phyloP scores from a whole-genome alignment of 176 grass and related monocot genomes.

The Aegilops longissima region DNA sequence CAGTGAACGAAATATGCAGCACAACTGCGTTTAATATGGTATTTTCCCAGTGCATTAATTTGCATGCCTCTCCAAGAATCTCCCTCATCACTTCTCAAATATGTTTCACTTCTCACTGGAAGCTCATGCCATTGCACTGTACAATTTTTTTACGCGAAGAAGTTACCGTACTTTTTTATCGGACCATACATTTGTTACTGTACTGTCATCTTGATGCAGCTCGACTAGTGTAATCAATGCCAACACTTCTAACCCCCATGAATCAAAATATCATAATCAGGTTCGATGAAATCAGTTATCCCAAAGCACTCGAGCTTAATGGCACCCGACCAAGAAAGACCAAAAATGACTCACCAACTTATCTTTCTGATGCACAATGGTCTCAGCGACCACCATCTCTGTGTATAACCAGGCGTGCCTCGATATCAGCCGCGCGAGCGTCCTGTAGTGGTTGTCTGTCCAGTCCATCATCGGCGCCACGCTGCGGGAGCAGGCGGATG shows the following conservation, averaged over 20 bases:
- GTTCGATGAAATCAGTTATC: background rate
- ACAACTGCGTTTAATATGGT: background rate
- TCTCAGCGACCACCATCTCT: constrained; percentile 98
- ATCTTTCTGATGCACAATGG: constrained; percentile 86
- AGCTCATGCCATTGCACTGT: background rate
- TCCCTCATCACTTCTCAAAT: background rate
- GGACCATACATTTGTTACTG: background rate
- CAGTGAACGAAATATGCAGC: background rate
- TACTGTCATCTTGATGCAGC: background rate
- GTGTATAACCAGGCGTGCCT: constrained; percentile 91
- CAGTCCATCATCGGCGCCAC: constrained; percentile 99
- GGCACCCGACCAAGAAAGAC: background rate
- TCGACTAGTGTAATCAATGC: background rate
- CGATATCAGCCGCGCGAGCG: constrained; percentile 83
- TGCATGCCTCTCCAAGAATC: background rate
- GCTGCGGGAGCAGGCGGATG: constrained; percentile 27
- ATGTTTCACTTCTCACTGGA: background rate
- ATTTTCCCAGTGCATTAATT: background rate
- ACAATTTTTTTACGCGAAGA: background rate
- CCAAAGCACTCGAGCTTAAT: background rate
- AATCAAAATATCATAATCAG: background rate
- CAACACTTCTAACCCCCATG: background rate
- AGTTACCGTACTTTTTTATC: too few species aligned
- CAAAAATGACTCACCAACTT: constrained; percentile 53
- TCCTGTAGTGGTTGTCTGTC: constrained; percentile 94